Evolutionary conservation across 2,329 filamentous ascomycete genomes (phyloP).

Genomic region (Sordariomycetes sp.): DNA sequence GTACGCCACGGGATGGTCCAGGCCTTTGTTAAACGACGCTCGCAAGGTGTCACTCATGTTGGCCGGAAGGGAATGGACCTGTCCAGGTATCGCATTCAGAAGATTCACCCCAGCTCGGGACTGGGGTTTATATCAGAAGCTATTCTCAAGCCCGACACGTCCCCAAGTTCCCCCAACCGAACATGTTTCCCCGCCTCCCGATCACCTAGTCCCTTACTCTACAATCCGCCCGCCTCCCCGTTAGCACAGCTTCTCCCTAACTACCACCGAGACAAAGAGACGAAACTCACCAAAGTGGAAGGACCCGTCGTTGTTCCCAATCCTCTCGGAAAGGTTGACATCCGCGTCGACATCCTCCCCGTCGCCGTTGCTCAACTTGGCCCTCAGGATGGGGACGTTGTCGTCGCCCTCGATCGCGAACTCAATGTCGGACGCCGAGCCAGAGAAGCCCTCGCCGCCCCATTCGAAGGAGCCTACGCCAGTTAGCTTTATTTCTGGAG

Average conservation of each 20-base stretch:
- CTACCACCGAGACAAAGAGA: not conserved
- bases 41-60: no score
- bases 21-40: no score
- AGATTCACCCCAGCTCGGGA: no score
- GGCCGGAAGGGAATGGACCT: no score
- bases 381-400: slow-evolving; percentile 37
- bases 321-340: slow-evolving; percentile 41
- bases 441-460: slow-evolving; percentile 22
- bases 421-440: slow-evolving; percentile 28
- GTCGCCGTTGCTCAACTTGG: slow-evolving; percentile 24
- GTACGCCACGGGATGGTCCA: no score
- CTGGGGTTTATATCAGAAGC: no score
- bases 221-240: no score
- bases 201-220: not conserved
- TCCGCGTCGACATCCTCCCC: slow-evolving; percentile 27
- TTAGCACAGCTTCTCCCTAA: not conserved
- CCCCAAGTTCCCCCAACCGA: no score
- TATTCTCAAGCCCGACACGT: no score
- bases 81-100: no score
- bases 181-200: no score
- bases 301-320: slow-evolving; percentile 36
- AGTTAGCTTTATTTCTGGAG: slow-evolving; percentile 1
- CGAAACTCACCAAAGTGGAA: slow-evolving; percentile 21
- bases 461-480: slow-evolving; percentile 8
- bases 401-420: slow-evolving; percentile 37